These are phyloP conservation scores for Onygenales sp. DNA, from an alignment of 2,329 filamentous ascomycete species.

Conservation along the genomic window DNA sequence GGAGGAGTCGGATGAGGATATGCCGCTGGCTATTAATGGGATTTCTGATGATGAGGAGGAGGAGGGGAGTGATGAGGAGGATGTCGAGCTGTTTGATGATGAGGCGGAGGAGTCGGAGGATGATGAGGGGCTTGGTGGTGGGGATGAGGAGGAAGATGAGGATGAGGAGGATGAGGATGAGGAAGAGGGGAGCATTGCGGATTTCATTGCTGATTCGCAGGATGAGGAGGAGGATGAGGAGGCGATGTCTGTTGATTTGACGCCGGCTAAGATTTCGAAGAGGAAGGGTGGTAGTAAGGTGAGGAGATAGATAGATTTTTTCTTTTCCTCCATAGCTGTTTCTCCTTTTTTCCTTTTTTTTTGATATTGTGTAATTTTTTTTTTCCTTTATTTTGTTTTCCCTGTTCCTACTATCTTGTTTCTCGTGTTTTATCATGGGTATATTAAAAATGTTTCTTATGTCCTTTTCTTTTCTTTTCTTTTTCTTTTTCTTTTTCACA, in stretches of 20 bases:
- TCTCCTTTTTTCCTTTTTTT: not conserved
- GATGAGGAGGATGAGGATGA: conserved; percentile 56
- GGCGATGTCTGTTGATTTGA: conserved; percentile 15
- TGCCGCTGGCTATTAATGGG: conserved; percentile 46
- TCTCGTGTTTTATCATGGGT: not conserved
- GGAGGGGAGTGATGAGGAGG: conserved; percentile 36
- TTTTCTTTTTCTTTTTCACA: conserved; percentile 5
- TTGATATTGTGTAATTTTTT: conserved; percentile 9
- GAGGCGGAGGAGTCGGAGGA: conserved; percentile 35
- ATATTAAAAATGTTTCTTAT: not conserved
- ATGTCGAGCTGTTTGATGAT: conserved; percentile 34
- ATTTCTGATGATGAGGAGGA: conserved; percentile 31
- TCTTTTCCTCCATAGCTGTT: not conserved
- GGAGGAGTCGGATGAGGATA: conserved; percentile 51
- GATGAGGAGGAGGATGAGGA: conserved; percentile 32
- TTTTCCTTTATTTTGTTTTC: conserved; percentile 12
- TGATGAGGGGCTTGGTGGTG: conserved; percentile 37
- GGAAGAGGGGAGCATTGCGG: conserved; percentile 42
- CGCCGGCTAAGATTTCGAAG: conserved; percentile 20
- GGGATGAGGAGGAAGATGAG: conserved; percentile 45
- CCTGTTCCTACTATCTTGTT: not conserved
- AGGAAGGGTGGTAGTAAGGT: conserved; percentile 27
- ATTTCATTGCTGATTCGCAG: conserved; percentile 36
- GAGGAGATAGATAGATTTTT: conserved; percentile 2
- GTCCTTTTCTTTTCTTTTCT: not conserved